These are phyloP conservation scores for Mycosphaerella sp. DNA, from an alignment of 2,329 filamentous ascomycete species.

Conservation along the genomic window DNA sequence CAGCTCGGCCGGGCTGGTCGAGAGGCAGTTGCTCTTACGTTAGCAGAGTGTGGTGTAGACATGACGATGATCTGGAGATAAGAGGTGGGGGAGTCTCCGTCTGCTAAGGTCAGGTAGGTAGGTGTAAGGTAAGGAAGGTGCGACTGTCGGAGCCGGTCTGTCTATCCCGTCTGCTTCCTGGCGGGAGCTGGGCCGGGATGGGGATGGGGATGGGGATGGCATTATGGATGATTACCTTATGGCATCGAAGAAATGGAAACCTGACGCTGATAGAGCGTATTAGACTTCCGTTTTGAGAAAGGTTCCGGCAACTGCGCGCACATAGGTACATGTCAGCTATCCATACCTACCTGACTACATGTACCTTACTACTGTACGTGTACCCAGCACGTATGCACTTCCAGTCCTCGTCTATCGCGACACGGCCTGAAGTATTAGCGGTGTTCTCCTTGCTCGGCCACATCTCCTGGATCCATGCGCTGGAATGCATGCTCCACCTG, in stretches of 20 bases:
- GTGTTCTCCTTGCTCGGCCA: slow-evolving; percentile 34
- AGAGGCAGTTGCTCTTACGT: slow-evolving; percentile 15
- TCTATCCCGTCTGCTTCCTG: no score
- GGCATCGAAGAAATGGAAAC: neutral
- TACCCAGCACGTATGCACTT: neutral
- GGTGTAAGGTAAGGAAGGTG: no score
- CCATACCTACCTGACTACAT: neutral
- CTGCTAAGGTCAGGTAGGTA: neutral
- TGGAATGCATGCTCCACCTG: slow-evolving; percentile 66
- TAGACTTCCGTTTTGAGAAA: slow-evolving; percentile 5
- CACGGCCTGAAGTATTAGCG: slow-evolving; percentile 1
- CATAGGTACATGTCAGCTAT: no score
- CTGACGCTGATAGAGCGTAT: slow-evolving; percentile 9
- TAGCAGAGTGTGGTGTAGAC: slow-evolving; percentile 7
- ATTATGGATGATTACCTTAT: neutral
- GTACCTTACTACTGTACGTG: neutral
- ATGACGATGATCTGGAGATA: slow-evolving; percentile 15
- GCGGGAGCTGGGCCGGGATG: no score
- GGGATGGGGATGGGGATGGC: no score
- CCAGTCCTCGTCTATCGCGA: slow-evolving; percentile 2
- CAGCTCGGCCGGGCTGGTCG: slow-evolving; percentile 1
- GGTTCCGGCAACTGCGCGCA: neutral
- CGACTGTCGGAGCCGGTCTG: no score
- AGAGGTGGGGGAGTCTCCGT: slow-evolving; percentile 15
- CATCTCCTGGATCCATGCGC: slow-evolving; percentile 54